Evolutionary conservation across 306 rosid genomes (phyloP).

Genomic region (Citrullus amarus): DNA sequence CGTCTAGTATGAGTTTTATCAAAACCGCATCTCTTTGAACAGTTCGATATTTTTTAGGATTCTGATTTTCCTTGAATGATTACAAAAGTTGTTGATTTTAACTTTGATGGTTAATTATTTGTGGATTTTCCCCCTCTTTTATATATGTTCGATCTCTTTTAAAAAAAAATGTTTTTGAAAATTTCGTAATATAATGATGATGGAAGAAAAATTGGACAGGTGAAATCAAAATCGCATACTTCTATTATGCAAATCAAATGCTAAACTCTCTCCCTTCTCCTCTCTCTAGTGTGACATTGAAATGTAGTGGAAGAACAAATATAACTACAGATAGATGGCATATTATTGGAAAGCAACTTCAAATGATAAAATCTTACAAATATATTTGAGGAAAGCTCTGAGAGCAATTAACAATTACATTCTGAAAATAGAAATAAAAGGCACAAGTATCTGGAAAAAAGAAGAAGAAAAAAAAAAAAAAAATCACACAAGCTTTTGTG

Average conservation of each 20-base stretch:
- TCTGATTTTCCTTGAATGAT: too few species aligned
- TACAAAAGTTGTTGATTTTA: too few species aligned
- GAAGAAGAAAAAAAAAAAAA: neutral
- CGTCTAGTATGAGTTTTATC: too few species aligned
- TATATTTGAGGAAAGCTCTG: neutral
- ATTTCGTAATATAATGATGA: neutral
- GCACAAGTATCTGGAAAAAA: neutral
- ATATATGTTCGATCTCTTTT: too few species aligned
- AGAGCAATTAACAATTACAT: conserved; percentile 2
- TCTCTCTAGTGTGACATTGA: neutral
- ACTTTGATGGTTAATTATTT: too few species aligned
- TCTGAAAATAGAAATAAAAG: neutral
- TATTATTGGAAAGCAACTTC: neutral
- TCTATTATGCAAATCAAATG: neutral
- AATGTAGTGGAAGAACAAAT: neutral
- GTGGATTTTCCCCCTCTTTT: too few species aligned
- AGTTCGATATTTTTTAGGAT: too few species aligned
- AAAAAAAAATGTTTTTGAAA: neutral
- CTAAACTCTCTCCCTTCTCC: neutral
- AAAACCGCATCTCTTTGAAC: too few species aligned
- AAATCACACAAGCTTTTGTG: conserved; percentile 4
- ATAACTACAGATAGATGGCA: neutral
- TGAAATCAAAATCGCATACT: neutral
- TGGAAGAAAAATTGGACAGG: neutral
- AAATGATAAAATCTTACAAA: neutral